These are phyloP conservation scores for Fonsecaea pugnacius DNA, from an alignment of 2,329 filamentous ascomycete genomes.

Conservation along the genomic window DNA sequence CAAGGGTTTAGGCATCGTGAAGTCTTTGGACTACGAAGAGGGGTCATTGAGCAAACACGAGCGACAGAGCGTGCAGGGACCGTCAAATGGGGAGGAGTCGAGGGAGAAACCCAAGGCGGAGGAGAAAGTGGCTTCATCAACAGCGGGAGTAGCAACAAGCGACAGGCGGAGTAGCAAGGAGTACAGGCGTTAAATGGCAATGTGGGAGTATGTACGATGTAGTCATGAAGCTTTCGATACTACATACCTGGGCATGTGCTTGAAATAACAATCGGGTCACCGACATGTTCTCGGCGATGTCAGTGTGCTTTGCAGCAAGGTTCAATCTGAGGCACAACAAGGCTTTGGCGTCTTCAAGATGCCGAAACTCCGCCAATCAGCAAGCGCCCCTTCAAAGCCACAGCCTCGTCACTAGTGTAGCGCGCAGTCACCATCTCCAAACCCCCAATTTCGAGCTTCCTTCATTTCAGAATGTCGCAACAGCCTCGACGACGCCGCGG, in stretches of 20 bases:
- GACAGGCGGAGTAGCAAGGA: conserved; percentile 18
- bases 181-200: background rate
- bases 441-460: background rate
- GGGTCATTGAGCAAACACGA: conserved; percentile 53
- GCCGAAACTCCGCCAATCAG: background rate
- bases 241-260: background rate
- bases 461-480: background rate
- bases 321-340: background rate
- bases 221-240: background rate
- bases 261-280: background rate
- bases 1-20: conserved; percentile 94
- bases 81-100: conserved; percentile 9
- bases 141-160: conserved; percentile 8
- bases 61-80: background rate
- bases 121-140: conserved; percentile 12
- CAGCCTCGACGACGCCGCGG: background rate
- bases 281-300: background rate
- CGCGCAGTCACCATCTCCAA: background rate
- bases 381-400: background rate
- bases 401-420: background rate
- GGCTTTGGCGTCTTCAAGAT: background rate
- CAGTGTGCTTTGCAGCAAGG: background rate
- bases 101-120: conserved; percentile 25
- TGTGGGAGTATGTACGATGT: background rate
- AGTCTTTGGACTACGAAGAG: conserved; percentile 81